Conservation (phyloP, 1,284 basidiomycete species). For the Boletus austroedulis region DNA sequence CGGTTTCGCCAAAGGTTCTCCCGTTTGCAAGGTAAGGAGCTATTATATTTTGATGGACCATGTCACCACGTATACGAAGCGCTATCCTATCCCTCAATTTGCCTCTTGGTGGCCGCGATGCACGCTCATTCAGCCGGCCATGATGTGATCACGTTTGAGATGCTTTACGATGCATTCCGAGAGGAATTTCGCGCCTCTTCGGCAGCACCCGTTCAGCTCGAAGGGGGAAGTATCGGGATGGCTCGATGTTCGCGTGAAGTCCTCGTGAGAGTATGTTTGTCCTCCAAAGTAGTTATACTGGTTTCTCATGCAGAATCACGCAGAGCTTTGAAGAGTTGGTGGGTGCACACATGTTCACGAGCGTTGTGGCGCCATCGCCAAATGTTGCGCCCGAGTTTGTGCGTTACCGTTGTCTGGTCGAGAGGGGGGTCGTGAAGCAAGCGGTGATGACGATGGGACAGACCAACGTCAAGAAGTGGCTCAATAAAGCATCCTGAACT, state of each 20-base stretch:
- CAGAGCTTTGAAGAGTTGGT: constrained; percentile 71
- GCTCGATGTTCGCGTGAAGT: constrained; percentile 59
- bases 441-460: constrained; percentile 65
- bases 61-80: constrained; percentile 38
- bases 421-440: constrained; percentile 57
- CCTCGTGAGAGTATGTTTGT: constrained; percentile 55
- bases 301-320: constrained; percentile 9
- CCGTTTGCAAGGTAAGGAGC: constrained; percentile 49
- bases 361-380: constrained; percentile 44
- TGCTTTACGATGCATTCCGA: constrained; percentile 67
- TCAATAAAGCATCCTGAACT: constrained; percentile 49
- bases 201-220: constrained; percentile 69
- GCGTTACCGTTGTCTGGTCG: constrained; percentile 60
- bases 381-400: constrained; percentile 59
- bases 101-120: constrained; percentile 67
- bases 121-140: constrained; percentile 68
- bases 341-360: constrained; percentile 49
- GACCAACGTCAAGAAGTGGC: constrained; percentile 74
- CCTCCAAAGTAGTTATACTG: background rate
- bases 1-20: constrained; percentile 50
- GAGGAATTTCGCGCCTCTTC: constrained; percentile 64
- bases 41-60: background rate
- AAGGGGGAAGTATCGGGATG: constrained; percentile 75
- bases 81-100: constrained; percentile 68
- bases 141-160: constrained; percentile 71